Evolutionary conservation across 805 yeast genomes (phyloP), one percentile per base, ranked within the genome.

Genomic region (Wickerhamiella galacta): DNA sequence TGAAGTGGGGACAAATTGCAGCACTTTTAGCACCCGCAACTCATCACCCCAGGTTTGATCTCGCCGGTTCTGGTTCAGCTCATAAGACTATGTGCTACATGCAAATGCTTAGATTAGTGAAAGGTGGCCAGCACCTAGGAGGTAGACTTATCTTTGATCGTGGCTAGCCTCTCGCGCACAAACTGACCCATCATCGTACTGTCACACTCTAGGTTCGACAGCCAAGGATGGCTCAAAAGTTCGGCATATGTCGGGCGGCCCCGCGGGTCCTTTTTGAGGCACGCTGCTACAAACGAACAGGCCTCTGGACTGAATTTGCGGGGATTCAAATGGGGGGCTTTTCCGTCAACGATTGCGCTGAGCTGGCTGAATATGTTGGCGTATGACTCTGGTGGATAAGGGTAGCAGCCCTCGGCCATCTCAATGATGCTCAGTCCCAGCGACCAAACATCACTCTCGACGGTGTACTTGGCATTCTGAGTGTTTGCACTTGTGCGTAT

Each of bases 371-470:
- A 85, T 9, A 90, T 81, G 52, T 80, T 82, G 42, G 72, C 80
- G 48, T 72, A 83, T 2, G 94, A 78, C 47, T 90, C 96, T 1
- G 94, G 78, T 4, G 95, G 94, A 48, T 87, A 90, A n/a, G 98
- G 98, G 53, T 87, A 90, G 36, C 70, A 63, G 8, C 98, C 98
- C 34, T 72, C 70, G 2, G 95, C 90, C 43, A 82, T 73, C 57
- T 90, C 98, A 31, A 90, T 54, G 15, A 87, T 67, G 14, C 85
- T 70, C 36, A 87, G 62, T 0, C 96, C 98, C 28, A 87, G 57
- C 0, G 95, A 82, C 98, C 98, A 87, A 39, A 87, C 72, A 56
- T 87, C 98, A 7, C 93, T 75, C 49, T 87, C 95, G 3, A 83
- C 94, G 1, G 95, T 73, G 55, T 87, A 87, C 0, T 90, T 71